Conservation (phyloP, 2,329 filamentous ascomycete species). For the Penicillium sp. region DNA sequence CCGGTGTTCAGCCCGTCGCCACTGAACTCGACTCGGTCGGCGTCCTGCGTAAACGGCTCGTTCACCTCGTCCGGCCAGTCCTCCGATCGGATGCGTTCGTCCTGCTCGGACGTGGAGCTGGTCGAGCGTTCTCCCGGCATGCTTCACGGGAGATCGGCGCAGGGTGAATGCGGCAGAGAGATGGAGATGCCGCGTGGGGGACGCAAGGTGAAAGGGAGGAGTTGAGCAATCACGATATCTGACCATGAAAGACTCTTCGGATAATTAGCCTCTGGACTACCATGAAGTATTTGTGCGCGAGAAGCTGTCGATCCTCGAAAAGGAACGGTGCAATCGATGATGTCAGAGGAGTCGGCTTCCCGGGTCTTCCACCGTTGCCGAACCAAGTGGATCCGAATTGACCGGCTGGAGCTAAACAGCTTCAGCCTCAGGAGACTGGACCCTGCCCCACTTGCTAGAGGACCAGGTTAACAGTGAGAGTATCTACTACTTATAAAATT, state of each 20-base stretch:
- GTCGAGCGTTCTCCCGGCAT: conserved; percentile 5
- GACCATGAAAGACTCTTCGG: too few relatives aligned
- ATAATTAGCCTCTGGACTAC: too few relatives aligned
- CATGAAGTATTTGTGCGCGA: too few relatives aligned
- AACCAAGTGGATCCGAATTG: not conserved
- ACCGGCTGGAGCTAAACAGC: too few relatives aligned
- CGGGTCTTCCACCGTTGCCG: not conserved
- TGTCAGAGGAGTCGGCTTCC: not conserved
- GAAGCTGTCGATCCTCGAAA: too few relatives aligned
- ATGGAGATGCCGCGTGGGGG: too few relatives aligned
- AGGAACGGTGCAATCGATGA: not conserved
- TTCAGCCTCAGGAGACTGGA: too few relatives aligned
- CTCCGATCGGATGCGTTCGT: conserved; percentile 5
- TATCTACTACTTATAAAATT: too few relatives aligned
- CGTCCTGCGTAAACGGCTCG: not conserved
- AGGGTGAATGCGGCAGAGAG: too few relatives aligned
- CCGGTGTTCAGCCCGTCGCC: conserved; percentile 21
- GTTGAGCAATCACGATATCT: not conserved
- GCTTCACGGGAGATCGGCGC: conserved; percentile 6
- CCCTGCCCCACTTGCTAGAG: too few relatives aligned
- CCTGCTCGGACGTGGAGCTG: not conserved
- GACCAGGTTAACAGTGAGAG: too few relatives aligned
- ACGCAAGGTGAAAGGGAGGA: too few relatives aligned
- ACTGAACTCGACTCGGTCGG: conserved; percentile 16
- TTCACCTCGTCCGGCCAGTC: conserved; percentile 13